Percentiles rank a stretch among this genome's conserved stretches.
phyloP scores from a whole-genome alignment of 768 basidiomycete genomes.

The Podaxis carcinomalis region DNA sequence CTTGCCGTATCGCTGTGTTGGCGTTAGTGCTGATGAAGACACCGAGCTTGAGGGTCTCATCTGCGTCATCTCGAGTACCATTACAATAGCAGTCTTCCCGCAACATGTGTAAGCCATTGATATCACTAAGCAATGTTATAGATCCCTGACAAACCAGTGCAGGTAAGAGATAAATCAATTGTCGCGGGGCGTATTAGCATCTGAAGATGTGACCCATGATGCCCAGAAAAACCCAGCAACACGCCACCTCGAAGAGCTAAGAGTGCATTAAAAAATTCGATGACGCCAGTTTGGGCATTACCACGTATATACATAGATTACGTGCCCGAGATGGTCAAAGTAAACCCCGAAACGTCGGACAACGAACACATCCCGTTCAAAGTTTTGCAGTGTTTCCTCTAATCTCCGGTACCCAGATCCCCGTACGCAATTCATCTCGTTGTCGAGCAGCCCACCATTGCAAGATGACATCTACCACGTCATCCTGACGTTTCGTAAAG shows the following conservation, averaged over 20 bases:
- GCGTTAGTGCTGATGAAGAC: background rate
- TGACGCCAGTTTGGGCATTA: background rate
- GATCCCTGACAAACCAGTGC: background rate
- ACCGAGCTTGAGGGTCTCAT: background rate
- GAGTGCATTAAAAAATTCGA: background rate
- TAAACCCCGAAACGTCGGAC: background rate
- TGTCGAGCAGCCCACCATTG: conserved; percentile 58
- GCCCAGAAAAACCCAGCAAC: too few species aligned
- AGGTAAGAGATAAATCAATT: background rate
- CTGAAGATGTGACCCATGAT: too few species aligned
- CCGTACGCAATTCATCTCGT: conserved; percentile 48
- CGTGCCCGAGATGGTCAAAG: background rate
- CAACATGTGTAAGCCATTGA: background rate
- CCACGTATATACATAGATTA: background rate
- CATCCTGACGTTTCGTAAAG: conserved; percentile 63
- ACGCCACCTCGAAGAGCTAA: too few species aligned
- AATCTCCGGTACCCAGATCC: conserved; percentile 58
- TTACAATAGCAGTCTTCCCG: background rate
- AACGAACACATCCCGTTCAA: conserved; percentile 7
- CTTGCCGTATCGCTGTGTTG: background rate
- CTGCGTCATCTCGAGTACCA: background rate
- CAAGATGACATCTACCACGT: conserved; percentile 62
- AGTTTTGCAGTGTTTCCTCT: conserved; percentile 26
- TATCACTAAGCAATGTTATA: background rate
- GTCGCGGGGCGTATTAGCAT: background rate